Conservation (phyloP, 1,139 yeast species). For the Pichia norvegensis region DNA sequence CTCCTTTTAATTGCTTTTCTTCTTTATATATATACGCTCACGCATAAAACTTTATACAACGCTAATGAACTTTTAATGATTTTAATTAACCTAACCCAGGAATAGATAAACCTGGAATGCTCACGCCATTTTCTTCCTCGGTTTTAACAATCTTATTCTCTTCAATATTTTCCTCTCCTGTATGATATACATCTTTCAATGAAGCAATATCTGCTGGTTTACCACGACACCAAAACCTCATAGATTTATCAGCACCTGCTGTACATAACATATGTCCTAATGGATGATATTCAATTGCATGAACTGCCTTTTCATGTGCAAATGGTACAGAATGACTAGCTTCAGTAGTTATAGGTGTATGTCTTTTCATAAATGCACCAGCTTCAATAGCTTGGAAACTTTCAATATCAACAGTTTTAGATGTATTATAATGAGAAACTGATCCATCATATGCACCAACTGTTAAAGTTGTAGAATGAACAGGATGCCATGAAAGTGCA, state of each 20-base stretch:
- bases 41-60: not conserved
- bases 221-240: constrained; percentile 93
- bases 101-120: constrained; percentile 17
- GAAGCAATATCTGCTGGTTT: constrained; percentile 85
- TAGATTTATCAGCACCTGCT: constrained; percentile 89
- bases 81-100: constrained; percentile 20
- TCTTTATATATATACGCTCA: not conserved
- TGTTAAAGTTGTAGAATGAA: constrained; percentile 69
- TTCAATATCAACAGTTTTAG: constrained; percentile 33
- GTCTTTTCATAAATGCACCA: constrained; percentile 2
- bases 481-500: constrained; percentile 87
- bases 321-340: constrained; percentile 67
- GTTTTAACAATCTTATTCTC: not conserved
- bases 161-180: constrained; percentile 19
- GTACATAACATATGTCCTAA: constrained; percentile 85
- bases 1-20: not conserved
- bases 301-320: constrained; percentile 92
- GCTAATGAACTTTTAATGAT: not conserved
- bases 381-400: constrained; percentile 1
- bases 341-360: constrained; percentile 29
- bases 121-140: not conserved
- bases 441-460: constrained; percentile 91
- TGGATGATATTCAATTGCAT: constrained; percentile 87
- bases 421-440: constrained; percentile 65
- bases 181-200: constrained; percentile 70